phyloP scores from a whole-genome alignment of 441 rosid species.

The Rhodomyrtus psidioides region DNA sequence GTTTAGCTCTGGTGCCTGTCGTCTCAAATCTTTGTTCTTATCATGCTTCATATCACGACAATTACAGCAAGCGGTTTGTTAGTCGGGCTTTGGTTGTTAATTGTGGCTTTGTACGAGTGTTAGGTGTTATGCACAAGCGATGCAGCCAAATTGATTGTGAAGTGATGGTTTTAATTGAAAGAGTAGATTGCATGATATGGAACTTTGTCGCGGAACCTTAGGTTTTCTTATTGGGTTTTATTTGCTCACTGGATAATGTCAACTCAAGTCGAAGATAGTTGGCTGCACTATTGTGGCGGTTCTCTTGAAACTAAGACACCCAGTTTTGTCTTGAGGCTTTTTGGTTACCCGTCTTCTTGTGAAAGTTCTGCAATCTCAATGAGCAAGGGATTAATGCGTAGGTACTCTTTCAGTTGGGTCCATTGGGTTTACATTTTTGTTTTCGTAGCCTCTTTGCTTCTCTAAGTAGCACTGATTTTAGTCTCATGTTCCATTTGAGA shows the following conservation, averaged over 20 bases:
- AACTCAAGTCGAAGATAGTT: neutral
- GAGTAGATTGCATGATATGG: neutral
- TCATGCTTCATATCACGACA: neutral
- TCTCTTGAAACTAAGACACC: neutral
- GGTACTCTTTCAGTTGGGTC: constrained; percentile 28
- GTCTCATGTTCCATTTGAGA: neutral
- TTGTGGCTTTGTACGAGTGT: neutral
- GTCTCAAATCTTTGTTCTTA: neutral
- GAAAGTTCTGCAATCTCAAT: neutral
- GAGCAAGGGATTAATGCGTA: constrained; percentile 86
- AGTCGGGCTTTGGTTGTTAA: neutral
- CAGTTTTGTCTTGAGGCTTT: neutral
- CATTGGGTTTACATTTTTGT: neutral
- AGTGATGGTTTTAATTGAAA: neutral
- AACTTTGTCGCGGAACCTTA: neutral
- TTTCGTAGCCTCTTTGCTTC: neutral
- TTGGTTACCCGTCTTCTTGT: neutral
- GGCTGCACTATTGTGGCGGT: too few relatives aligned
- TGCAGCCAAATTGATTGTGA: neutral
- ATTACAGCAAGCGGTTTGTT: neutral
- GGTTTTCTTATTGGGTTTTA: neutral
- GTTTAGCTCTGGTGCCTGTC: neutral
- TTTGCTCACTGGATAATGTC: neutral
- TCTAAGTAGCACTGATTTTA: neutral
- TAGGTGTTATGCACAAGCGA: neutral